Conservation (phyloP, 1,284 basidiomycete species). For the Rhodofomes roseus region DNA sequence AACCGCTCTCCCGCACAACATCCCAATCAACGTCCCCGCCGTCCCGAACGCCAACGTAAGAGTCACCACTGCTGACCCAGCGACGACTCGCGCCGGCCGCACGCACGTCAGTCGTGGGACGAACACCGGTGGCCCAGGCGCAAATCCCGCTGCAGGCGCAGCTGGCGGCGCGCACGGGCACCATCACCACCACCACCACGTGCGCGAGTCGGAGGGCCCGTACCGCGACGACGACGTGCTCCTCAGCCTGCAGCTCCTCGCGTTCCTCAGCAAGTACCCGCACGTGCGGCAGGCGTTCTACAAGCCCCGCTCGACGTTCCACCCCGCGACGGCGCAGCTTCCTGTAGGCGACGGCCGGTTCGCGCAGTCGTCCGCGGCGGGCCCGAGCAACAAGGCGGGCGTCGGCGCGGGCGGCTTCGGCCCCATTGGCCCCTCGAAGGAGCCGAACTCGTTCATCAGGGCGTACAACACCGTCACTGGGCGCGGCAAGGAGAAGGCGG, state of each 20-base stretch:
- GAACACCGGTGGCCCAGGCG: constrained; percentile 7
- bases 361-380: constrained; percentile 4
- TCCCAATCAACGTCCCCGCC: constrained; percentile 20
- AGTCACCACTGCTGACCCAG: constrained; percentile 6
- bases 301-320: constrained; percentile 71
- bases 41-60: constrained; percentile 11
- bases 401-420: not conserved
- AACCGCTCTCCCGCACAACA: constrained; percentile 20
- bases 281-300: constrained; percentile 98
- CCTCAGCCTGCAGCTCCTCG: constrained; percentile 87
- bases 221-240: constrained; percentile 96
- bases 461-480: constrained; percentile 28
- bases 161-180: constrained; percentile 20
- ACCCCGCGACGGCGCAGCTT: constrained; percentile 57
- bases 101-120: constrained; percentile 13
- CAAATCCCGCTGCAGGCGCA: not conserved
- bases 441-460: constrained; percentile 29
- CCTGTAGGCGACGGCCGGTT: constrained; percentile 11
- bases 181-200: constrained; percentile 24
- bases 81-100: constrained; percentile 4
- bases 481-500: constrained; percentile 31
- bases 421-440: constrained; percentile 16
- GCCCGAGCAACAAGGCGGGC: constrained; percentile 10
- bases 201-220: constrained; percentile 45
- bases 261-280: constrained; percentile 97